phyloP scores from a whole-genome alignment of 2,329 filamentous ascomycete genomes.

The Catunica adiposa region DNA sequence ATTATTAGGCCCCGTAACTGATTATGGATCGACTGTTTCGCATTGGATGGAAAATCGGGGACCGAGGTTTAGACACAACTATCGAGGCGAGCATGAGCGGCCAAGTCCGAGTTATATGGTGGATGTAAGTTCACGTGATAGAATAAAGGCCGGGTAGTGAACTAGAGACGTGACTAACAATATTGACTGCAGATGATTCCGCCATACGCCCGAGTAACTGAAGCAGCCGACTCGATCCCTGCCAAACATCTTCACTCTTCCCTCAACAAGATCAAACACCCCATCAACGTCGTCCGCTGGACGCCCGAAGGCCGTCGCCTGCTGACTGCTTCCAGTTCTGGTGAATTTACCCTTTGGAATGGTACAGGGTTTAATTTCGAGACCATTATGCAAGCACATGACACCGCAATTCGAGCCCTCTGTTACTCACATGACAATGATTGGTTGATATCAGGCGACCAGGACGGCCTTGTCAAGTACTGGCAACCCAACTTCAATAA shows the following conservation, averaged over 20 bases:
- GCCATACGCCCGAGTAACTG: slow-evolving; percentile 56
- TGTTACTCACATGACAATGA: slow-evolving; percentile 91
- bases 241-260: slow-evolving; percentile 97
- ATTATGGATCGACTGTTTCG: slow-evolving; percentile 78
- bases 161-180: not conserved
- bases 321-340: slow-evolving; percentile 85
- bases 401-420: slow-evolving; percentile 66
- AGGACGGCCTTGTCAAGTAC: slow-evolving; percentile 92
- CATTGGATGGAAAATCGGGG: slow-evolving; percentile 78
- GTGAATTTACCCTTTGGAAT: slow-evolving; percentile 97
- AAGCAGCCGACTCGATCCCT: slow-evolving; percentile 72
- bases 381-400: slow-evolving; percentile 96
- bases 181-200: slow-evolving; percentile 56
- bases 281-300: slow-evolving; percentile 93
- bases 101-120: slow-evolving; percentile 81
- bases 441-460: slow-evolving; percentile 90
- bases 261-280: slow-evolving; percentile 93
- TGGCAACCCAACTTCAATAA: slow-evolving; percentile 99
- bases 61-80: slow-evolving; percentile 51
- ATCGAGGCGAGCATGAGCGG: slow-evolving; percentile 60
- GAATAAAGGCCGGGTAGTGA: not conserved
- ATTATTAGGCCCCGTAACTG: slow-evolving; percentile 62
- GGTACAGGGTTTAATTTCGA: slow-evolving; percentile 98
- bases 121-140: slow-evolving; percentile 53
- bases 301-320: slow-evolving; percentile 86